Percentiles rank a stretch among this genome's conserved stretches.
phyloP scores from a whole-genome alignment of 192 early-diverging fungal species.

The Allomyces javanicus region DNA sequence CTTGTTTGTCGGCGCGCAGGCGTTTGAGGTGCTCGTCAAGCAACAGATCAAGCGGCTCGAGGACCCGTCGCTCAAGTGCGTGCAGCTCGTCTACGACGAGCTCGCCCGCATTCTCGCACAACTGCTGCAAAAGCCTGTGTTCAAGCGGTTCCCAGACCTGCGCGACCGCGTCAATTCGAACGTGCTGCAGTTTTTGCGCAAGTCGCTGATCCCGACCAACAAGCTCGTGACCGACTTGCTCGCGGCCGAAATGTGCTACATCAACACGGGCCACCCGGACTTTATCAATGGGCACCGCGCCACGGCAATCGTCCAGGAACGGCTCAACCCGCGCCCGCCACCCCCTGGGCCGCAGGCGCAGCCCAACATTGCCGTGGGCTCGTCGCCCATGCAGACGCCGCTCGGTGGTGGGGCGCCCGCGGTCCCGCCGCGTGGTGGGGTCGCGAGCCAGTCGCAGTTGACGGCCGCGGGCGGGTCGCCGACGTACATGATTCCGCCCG shows the following conservation, averaged over 20 bases:
- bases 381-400: too few species aligned
- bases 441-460: not conserved
- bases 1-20: constrained; percentile 92
- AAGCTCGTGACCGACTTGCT: constrained; percentile 88
- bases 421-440: constrained; percentile 1
- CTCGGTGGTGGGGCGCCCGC: constrained; percentile 2
- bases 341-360: constrained; percentile 10
- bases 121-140: constrained; percentile 78
- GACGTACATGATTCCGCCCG: not conserved
- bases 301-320: constrained; percentile 76
- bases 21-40: constrained; percentile 95
- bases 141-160: constrained; percentile 90
- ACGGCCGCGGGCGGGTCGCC: not conserved
- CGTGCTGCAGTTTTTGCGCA: constrained; percentile 86
- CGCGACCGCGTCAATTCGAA: constrained; percentile 82
- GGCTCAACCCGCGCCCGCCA: constrained; percentile 49
- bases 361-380: constrained; percentile 4
- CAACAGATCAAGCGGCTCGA: constrained; percentile 98
- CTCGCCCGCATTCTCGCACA: constrained; percentile 84
- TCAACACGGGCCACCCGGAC: constrained; percentile 98
- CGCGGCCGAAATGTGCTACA: constrained; percentile 81
- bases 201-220: constrained; percentile 71
- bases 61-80: constrained; percentile 91
- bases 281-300: constrained; percentile 95
- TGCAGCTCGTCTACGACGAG: constrained; percentile 92